phyloP scores from a whole-genome alignment of 306 rosid genomes.

The Gleditsia sinensis region DNA sequence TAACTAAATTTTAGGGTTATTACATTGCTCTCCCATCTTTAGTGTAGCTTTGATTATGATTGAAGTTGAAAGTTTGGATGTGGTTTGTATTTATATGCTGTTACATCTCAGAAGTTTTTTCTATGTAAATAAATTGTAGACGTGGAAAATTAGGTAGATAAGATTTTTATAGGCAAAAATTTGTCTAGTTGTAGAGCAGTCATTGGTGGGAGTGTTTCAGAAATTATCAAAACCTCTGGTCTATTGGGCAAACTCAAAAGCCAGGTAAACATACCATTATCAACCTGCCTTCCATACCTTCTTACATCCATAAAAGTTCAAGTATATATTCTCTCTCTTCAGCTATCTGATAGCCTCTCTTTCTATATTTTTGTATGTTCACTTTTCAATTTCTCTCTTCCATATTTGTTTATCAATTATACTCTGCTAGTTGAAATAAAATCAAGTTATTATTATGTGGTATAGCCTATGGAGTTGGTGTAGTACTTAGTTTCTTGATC shows the following conservation, averaged over 20 bases:
- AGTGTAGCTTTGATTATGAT: too few species aligned
- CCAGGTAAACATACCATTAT: too few species aligned
- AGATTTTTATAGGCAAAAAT: neutral
- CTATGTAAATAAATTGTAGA: slow-evolving; percentile 11
- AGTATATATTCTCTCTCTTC: slow-evolving; percentile 34
- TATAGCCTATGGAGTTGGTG: too few species aligned
- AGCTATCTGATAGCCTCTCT: neutral
- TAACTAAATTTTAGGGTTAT: too few species aligned
- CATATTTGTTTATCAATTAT: slow-evolving; percentile 32
- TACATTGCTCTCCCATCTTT: too few species aligned
- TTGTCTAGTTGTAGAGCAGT: slow-evolving; percentile 33
- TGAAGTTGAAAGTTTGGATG: too few species aligned
- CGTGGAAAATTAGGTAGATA: slow-evolving; percentile 5
- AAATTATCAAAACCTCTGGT: slow-evolving; percentile 24
- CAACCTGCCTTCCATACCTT: slow-evolving; percentile 10
- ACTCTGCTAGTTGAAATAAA: neutral
- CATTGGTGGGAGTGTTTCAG: slow-evolving; percentile 32
- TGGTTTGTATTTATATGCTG: too few species aligned
- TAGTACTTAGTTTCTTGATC: too few species aligned
- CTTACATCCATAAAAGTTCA: slow-evolving; percentile 35
- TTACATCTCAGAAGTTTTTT: too few species aligned
- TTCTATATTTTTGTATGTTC: slow-evolving; percentile 17
- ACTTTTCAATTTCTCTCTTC: neutral
- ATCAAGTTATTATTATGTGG: too few species aligned
- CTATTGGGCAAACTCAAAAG: slow-evolving; percentile 37